Conservation (phyloP, 164 flowering plant species). For the Aristolochia contorta region DNA sequence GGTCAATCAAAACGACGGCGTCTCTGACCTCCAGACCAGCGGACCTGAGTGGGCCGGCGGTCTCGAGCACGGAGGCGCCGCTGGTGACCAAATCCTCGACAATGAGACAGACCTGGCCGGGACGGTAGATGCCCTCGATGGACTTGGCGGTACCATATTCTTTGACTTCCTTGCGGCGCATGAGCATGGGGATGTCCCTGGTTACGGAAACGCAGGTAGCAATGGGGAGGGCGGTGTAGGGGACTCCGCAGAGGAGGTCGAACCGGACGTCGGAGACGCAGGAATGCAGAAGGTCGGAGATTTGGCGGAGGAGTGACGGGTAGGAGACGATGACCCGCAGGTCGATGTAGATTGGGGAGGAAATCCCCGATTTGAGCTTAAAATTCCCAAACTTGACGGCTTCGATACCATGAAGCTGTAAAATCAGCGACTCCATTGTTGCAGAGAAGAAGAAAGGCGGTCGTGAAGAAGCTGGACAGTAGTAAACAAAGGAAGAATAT, state of each 20-base stretch:
- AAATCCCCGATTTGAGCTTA: slow-evolving; percentile 88
- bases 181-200: slow-evolving; percentile 67
- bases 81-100: slow-evolving; percentile 87
- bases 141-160: slow-evolving; percentile 75
- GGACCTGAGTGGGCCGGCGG: slow-evolving; percentile 70
- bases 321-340: slow-evolving; percentile 91
- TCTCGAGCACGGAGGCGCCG: slow-evolving; percentile 90
- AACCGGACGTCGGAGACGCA: slow-evolving; percentile 32
- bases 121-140: slow-evolving; percentile 59
- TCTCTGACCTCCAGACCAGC: slow-evolving; percentile 72
- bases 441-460: neutral
- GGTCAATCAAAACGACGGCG: slow-evolving; percentile 79
- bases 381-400: slow-evolving; percentile 91
- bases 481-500: too few species aligned
- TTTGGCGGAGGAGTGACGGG: slow-evolving; percentile 67
- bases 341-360: slow-evolving; percentile 92
- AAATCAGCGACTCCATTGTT: slow-evolving; percentile 60
- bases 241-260: slow-evolving; percentile 85
- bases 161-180: slow-evolving; percentile 91
- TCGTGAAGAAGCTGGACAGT: too few species aligned
- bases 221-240: slow-evolving; percentile 95
- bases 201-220: slow-evolving; percentile 68
- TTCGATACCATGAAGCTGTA: slow-evolving; percentile 75
- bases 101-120: slow-evolving; percentile 46
- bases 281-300: slow-evolving; percentile 56